phyloP scores from a whole-genome alignment of 495 filamentous ascomycete genomes.

The Chaetomidium leptoderma region DNA sequence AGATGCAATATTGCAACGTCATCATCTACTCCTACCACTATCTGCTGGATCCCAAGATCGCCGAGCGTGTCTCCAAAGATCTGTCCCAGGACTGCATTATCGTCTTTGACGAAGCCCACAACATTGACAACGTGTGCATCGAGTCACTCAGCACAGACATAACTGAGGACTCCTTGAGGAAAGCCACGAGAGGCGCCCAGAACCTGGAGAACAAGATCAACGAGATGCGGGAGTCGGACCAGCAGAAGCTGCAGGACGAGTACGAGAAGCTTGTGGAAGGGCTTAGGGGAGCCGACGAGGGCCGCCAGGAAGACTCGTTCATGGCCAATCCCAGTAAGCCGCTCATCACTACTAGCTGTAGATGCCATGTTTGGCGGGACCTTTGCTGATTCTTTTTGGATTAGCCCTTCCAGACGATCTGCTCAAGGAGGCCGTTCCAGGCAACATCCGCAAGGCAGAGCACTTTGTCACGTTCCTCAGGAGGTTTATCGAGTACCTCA shows the following conservation, averaged over 20 bases:
- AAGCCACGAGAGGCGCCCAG: constrained; percentile 80
- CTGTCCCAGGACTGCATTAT: constrained; percentile 98
- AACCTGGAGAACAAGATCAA: constrained; percentile 86
- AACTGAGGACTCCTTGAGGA: constrained; percentile 86
- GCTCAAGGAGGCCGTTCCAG: constrained; percentile 89
- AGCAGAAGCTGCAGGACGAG: constrained; percentile 87
- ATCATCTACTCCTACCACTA: constrained; percentile 99
- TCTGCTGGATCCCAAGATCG: constrained; percentile 95
- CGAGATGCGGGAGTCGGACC: constrained; percentile 90
- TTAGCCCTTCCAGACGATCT: constrained; percentile 71
- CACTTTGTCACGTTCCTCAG: constrained; percentile 95
- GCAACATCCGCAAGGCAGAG: constrained; percentile 93
- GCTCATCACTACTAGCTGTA: not conserved
- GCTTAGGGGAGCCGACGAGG: constrained; percentile 79
- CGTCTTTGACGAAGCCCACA: constrained; percentile 98
- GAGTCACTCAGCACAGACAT: constrained; percentile 95
- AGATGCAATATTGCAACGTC: constrained; percentile 98
- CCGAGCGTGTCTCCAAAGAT: constrained; percentile 92
- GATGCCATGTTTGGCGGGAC: not conserved
- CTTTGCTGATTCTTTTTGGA: constrained; percentile 34
- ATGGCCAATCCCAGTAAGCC: constrained; percentile 79
- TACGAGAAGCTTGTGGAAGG: constrained; percentile 96
- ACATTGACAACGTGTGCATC: constrained; percentile 99
- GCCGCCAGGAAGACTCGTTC: constrained; percentile 86
- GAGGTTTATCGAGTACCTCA: constrained; percentile 95